phyloP scores from a whole-genome alignment of 148 eudicot species.

The Silene uniflora region DNA sequence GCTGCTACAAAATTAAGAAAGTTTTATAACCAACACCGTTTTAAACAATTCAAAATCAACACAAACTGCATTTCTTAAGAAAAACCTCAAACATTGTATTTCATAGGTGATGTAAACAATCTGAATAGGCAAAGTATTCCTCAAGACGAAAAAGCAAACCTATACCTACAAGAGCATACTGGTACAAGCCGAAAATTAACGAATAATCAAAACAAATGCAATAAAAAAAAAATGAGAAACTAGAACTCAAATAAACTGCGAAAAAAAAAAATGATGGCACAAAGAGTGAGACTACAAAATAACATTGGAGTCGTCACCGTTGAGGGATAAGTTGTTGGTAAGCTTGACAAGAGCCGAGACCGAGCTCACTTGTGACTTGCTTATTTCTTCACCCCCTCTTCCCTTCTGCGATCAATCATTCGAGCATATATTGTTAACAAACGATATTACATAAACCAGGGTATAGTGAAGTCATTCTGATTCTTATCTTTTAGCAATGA shows the following conservation, averaged over 20 bases:
- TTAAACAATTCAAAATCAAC: too few relatives aligned
- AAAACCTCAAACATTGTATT: neutral
- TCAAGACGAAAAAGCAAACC: neutral
- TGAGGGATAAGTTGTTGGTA: constrained; percentile 57
- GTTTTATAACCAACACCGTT: too few relatives aligned
- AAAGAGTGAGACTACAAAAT: constrained; percentile 10
- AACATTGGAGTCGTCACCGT: constrained; percentile 29
- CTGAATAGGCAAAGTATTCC: neutral
- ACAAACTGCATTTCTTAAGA: too few relatives aligned
- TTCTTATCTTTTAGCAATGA: too few relatives aligned
- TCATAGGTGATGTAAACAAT: neutral
- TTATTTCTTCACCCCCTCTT: constrained; percentile 26
- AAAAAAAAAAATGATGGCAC: constrained; percentile 3
- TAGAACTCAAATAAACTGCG: neutral
- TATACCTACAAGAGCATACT: neutral
- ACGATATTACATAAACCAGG: too few relatives aligned
- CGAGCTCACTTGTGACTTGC: constrained; percentile 16
- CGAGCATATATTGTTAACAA: too few relatives aligned
- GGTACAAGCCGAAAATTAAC: neutral
- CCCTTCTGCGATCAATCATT: constrained; percentile 27
- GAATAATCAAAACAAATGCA: neutral
- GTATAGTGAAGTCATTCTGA: too few relatives aligned
- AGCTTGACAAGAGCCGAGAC: constrained; percentile 42
- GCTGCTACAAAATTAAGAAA: too few relatives aligned
- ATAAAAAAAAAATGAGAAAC: neutral